phyloP scores from a whole-genome alignment of 345 rosid genomes.

The Euclidium syriacum region DNA sequence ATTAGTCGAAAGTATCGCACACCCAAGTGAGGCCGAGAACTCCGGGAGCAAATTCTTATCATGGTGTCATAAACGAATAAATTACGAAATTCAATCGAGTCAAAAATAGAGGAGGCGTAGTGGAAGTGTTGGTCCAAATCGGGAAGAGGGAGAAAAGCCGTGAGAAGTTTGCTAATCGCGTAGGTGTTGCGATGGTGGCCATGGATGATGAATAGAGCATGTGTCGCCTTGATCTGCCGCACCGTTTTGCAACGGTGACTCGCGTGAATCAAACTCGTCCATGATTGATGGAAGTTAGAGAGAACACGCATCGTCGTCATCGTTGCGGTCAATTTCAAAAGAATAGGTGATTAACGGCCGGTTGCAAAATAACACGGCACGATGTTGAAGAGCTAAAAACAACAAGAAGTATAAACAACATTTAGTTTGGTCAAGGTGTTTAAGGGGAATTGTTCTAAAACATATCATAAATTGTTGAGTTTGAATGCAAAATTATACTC shows the following conservation, averaged over 20 bases:
- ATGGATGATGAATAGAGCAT: constrained; percentile 37
- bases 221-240: constrained; percentile 35
- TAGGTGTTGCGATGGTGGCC: constrained; percentile 33
- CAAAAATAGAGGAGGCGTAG: constrained; percentile 39
- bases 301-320: constrained; percentile 25
- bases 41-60: constrained; percentile 43
- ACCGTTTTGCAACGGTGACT: constrained; percentile 28
- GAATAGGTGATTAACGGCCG: constrained; percentile 1
- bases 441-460: too few species aligned
- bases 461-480: too few species aligned
- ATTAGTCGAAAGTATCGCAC: constrained; percentile 38
- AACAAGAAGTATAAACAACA: constrained; percentile 10
- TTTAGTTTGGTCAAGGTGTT: too few species aligned
- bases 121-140: constrained; percentile 27
- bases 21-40: constrained; percentile 33
- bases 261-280: constrained; percentile 38
- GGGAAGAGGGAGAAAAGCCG: constrained; percentile 33
- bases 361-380: background rate
- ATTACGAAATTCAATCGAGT: constrained; percentile 29
- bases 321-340: background rate
- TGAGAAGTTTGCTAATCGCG: constrained; percentile 46
- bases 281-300: constrained; percentile 19
- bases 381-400: background rate
- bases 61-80: constrained; percentile 42
- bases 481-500: too few species aligned